Percentiles rank a stretch among this genome's conserved stretches.
Evolutionary conservation across 306 rosid species (phyloP).

Genomic region (Prunus mira): DNA sequence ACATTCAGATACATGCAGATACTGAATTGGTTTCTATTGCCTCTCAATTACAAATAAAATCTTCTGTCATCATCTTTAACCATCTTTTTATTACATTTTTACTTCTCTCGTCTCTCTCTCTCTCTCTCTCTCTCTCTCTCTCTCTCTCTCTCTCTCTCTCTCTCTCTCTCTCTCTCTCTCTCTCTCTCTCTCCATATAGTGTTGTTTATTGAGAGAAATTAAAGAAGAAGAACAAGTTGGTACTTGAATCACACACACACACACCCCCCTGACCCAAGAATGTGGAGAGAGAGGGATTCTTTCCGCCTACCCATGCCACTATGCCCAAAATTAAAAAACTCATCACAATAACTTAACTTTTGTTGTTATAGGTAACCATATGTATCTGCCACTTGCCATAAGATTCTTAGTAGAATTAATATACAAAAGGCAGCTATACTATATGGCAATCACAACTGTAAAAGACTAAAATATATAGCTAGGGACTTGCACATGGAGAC

Average conservation of each 20-base stretch:
- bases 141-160: neutral
- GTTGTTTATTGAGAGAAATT: conserved; percentile 1
- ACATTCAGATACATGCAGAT: neutral
- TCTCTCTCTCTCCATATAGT: neutral
- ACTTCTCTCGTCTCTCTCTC: neutral
- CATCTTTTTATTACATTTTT: neutral
- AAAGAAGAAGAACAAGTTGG: neutral
- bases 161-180: neutral
- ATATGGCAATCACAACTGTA: conserved; percentile 20
- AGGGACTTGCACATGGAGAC: conserved; percentile 3
- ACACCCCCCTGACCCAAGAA: conserved; percentile 2
- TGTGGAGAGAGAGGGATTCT: conserved; percentile 1
- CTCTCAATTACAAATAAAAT: neutral
- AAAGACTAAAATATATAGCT: neutral
- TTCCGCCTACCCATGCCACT: conserved; percentile 17
- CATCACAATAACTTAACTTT: neutral
- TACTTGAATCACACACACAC: neutral
- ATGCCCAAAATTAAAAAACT: neutral
- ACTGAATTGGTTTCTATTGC: neutral
- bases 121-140: neutral
- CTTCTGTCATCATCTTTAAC: neutral
- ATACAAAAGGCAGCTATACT: neutral
- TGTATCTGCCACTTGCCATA: conserved; percentile 8
- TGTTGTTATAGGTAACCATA: neutral
- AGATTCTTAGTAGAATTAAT: conserved; percentile 8